A percentile compares a stretch with the other conserved stretches of the same genome.
These are phyloP conservation scores for Penstemon barbatus DNA, from an alignment of 257 asterid species.

Conservation along the genomic window DNA sequence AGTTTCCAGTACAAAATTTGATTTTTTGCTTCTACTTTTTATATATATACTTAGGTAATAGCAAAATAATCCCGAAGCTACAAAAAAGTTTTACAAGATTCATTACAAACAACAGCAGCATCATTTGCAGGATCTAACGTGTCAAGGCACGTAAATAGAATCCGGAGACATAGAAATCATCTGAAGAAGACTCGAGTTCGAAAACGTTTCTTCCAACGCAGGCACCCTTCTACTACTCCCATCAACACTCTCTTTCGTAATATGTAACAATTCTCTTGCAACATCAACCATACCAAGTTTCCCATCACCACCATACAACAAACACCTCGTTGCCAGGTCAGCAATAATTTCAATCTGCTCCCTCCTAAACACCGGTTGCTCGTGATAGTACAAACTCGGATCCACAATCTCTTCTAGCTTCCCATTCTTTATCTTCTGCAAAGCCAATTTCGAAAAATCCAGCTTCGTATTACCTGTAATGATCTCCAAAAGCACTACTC, in stretches of 20 bases:
- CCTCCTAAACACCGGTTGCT: conserved; percentile 45
- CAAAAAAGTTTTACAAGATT: no score
- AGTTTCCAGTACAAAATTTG: no score
- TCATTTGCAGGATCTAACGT: no score
- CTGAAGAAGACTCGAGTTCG: conserved; percentile 77
- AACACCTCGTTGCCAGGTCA: conserved; percentile 68
- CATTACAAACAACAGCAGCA: no score
- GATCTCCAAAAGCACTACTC: conserved; percentile 53
- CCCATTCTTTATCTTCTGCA: conserved; percentile 63
- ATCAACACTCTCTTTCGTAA: conserved; percentile 38
- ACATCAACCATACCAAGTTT: conserved; percentile 59
- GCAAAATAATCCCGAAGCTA: no score
- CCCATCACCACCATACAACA: conserved; percentile 59
- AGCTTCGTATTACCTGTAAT: conserved; percentile 44
- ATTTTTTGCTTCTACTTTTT: no score
- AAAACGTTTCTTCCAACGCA: conserved; percentile 65
- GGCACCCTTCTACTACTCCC: conserved; percentile 48
- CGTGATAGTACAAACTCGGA: conserved; percentile 64
- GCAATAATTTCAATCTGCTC: conserved; percentile 62
- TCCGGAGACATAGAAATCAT: conserved; percentile 90
- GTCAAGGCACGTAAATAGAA: conserved; percentile 55
- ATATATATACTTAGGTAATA: no score
- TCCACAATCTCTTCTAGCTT: conserved; percentile 70
- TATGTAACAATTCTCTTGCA: conserved; percentile 55
- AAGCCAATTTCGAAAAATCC: conserved; percentile 33